A percentile compares a stretch with the other conserved stretches of the same genome.
Evolutionary conservation across 2,329 filamentous ascomycete genomes (phyloP).

Genomic region (Sporothrix sp.): DNA sequence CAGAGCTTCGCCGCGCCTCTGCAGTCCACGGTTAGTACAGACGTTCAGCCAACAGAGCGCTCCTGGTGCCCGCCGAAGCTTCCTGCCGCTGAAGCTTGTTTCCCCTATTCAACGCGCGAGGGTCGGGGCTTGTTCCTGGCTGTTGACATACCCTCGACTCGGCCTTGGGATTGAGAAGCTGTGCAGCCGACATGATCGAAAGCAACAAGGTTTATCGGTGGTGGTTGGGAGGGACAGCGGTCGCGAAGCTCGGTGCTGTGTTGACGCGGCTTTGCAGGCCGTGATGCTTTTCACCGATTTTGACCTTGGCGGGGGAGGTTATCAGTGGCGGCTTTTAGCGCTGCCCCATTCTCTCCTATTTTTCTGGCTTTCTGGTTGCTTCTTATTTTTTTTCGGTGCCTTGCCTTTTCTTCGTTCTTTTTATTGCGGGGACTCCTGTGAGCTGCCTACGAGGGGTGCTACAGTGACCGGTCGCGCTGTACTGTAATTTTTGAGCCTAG

Average conservation of each 20-base stretch:
- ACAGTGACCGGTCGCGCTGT: no score
- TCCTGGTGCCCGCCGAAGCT: constrained; percentile 8
- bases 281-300: constrained; percentile 14
- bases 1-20: constrained; percentile 95
- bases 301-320: constrained; percentile 15
- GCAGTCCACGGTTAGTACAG: constrained; percentile 26
- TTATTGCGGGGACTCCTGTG: neutral
- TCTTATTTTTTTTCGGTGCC: constrained; percentile 5
- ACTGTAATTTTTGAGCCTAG: no score
- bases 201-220: neutral
- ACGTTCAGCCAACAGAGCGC: constrained; percentile 22
- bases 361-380: constrained; percentile 8
- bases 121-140: constrained; percentile 13
- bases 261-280: neutral
- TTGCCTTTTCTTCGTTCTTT: constrained; percentile 2
- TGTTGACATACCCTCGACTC: constrained; percentile 85
- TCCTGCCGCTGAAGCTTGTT: neutral
- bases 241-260: neutral
- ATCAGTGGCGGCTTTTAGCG: neutral
- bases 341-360: constrained; percentile 7
- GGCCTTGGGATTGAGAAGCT: constrained; percentile 97
- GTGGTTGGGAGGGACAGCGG: neutral
- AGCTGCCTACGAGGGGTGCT: constrained; percentile 3
- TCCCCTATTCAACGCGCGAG: neutral
- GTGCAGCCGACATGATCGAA: constrained; percentile 84